A percentile compares a stretch with the other conserved stretches of the same genome.
phyloP scores from a whole-genome alignment of 192 early-diverging fungal genomes.

The Backusella westeae region DNA sequence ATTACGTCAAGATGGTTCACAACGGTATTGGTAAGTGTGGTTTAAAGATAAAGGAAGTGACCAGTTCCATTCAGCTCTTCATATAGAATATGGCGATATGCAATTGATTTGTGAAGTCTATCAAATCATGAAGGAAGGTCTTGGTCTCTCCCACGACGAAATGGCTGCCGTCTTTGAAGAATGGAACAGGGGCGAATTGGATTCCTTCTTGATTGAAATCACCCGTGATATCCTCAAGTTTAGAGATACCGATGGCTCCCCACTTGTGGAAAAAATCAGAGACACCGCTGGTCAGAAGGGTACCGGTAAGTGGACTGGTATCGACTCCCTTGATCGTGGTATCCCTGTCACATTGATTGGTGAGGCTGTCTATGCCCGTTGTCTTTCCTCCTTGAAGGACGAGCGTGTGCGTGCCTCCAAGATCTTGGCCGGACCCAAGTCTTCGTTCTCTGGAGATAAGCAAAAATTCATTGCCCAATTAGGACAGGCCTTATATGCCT shows the following conservation, averaged over 20 bases:
- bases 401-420: slow-evolving; percentile 91
- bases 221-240: slow-evolving; percentile 90
- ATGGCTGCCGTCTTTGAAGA: slow-evolving; percentile 84
- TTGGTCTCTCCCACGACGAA: slow-evolving; percentile 80
- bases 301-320: slow-evolving; percentile 98
- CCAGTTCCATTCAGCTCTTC: not conserved
- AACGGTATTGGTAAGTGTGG: slow-evolving; percentile 80
- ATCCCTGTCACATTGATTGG: slow-evolving; percentile 97
- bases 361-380: slow-evolving; percentile 97
- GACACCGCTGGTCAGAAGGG: slow-evolving; percentile 98
- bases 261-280: slow-evolving; percentile 90
- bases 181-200: slow-evolving; percentile 98
- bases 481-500: slow-evolving; percentile 91
- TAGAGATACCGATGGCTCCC: slow-evolving; percentile 86
- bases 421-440: slow-evolving; percentile 75
- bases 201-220: slow-evolving; percentile 97
- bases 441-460: slow-evolving; percentile 82
- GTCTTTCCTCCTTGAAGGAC: slow-evolving; percentile 94
- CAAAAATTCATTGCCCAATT: slow-evolving; percentile 87
- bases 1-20: slow-evolving; percentile 99
- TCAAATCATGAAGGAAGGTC: slow-evolving; percentile 86
- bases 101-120: slow-evolving; percentile 98
- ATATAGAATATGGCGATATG: slow-evolving; percentile 94
- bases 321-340: slow-evolving; percentile 92
- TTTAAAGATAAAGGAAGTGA: not conserved